phyloP scores from a whole-genome alignment of 2,329 filamentous ascomycete genomes.

The Aspergillus luchuensis region DNA sequence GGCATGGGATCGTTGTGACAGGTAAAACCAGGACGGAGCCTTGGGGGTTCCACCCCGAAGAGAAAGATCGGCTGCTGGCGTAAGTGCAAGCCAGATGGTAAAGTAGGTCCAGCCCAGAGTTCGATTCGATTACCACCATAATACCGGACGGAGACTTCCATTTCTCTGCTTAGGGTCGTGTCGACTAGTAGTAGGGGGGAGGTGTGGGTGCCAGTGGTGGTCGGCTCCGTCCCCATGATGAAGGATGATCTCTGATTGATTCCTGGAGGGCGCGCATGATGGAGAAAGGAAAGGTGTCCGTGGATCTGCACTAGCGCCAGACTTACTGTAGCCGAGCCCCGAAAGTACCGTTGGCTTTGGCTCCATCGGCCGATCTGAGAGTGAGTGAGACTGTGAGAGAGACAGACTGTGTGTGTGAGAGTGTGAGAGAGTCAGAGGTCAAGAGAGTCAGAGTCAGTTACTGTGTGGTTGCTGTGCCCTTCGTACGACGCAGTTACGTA shows the following conservation, averaged over 20 bases:
- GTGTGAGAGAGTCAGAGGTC: too few species aligned
- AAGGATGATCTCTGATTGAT: slow-evolving; percentile 23
- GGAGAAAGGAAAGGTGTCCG: slow-evolving; percentile 23
- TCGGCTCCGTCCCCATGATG: slow-evolving; percentile 11
- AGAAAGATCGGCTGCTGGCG: slow-evolving; percentile 17
- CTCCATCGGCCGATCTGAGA: slow-evolving; percentile 16
- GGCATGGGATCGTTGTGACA: slow-evolving; percentile 37
- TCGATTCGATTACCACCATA: slow-evolving; percentile 10
- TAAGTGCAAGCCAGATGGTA: neutral
- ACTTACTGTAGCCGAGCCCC: slow-evolving; percentile 25
- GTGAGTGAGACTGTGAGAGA: neutral
- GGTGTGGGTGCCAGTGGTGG: too few species aligned
- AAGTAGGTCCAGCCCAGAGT: too few species aligned
- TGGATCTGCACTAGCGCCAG: slow-evolving; percentile 30
- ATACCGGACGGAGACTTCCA: slow-evolving; percentile 9
- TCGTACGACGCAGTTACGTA: slow-evolving; percentile 16
- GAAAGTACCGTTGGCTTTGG: slow-evolving; percentile 17
- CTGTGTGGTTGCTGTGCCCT: slow-evolving; percentile 1
- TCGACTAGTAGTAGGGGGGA: too few species aligned
- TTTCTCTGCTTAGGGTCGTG: too few species aligned
- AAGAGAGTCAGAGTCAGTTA: too few species aligned
- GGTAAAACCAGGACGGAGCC: slow-evolving; percentile 25
- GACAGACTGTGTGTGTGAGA: neutral
- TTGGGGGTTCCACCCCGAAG: slow-evolving; percentile 10
- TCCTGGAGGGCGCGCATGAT: slow-evolving; percentile 15